These are phyloP conservation scores for Penicillium nucicola DNA, from an alignment of 495 filamentous ascomycete genomes.

Conservation along the genomic window DNA sequence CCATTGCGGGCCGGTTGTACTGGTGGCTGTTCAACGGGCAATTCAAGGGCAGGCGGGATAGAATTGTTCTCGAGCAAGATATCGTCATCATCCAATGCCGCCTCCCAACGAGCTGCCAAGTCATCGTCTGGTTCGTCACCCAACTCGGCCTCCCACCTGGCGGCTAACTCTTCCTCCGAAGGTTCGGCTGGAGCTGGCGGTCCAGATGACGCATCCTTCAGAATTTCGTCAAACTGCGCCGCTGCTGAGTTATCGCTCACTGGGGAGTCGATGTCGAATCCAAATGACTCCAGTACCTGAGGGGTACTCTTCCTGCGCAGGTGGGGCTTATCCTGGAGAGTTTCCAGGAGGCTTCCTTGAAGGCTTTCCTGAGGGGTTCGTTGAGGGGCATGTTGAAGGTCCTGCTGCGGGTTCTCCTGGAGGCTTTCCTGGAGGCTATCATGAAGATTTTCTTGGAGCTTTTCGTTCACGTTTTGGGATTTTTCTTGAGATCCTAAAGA, in stretches of 20 bases:
- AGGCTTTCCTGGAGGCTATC: no score
- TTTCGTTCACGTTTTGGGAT: no score
- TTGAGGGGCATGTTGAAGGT: no score
- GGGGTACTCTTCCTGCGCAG: constrained; percentile 43
- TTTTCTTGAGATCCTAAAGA: neutral
- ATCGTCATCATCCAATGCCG: constrained; percentile 80
- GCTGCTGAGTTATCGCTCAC: constrained; percentile 32
- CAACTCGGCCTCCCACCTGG: constrained; percentile 80
- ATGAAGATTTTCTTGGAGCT: no score
- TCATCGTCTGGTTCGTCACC: constrained; percentile 58
- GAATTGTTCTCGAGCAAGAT: constrained; percentile 63
- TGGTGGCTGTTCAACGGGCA: constrained; percentile 10
- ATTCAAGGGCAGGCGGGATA: constrained; percentile 28
- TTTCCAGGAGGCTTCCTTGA: no score
- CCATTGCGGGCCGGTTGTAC: constrained; percentile 5
- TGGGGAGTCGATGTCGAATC: constrained; percentile 25
- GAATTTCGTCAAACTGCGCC: constrained; percentile 27
- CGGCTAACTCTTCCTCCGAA: constrained; percentile 63
- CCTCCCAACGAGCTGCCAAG: constrained; percentile 79
- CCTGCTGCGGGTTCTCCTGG: no score
- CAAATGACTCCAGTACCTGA: constrained; percentile 37
- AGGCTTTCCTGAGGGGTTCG: no score
- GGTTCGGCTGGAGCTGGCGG: constrained; percentile 13
- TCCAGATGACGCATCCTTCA: constrained; percentile 26
- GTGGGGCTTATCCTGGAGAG: constrained; percentile 9